Evolutionary conservation across 768 basidiomycete genomes (phyloP), one percentile per base, ranked within the genome.

Genomic region (Lactarius trivialis): DNA sequence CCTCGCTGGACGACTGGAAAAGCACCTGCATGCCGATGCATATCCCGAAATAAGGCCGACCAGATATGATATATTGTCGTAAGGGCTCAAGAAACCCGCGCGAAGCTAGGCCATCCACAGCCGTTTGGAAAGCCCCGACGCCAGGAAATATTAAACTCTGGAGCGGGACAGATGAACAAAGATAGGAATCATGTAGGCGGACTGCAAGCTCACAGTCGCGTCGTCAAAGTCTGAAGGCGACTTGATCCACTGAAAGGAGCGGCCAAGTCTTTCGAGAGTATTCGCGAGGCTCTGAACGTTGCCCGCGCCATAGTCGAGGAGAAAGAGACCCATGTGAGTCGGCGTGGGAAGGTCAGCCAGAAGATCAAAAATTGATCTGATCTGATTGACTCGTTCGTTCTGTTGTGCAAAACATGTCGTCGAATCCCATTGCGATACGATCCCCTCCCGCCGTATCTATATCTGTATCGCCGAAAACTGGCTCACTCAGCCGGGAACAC

Each of bases 21-120:
- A 99, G 89, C 60, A 97, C 84, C 75, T 99, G 97, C 86, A 99
- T 88, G 69, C 97, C 97, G 70, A 99, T 91, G 76, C 97, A 99
- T 77, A 99, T 98, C 41, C 93, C 93, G 75, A 97, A 92, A 76
- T 97, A 99, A 2, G 96, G 97, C 68, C 81, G 83, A 28, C 97
- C 96, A 12, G 91, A 91, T 17, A 76, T 74, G 68, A 99, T 85
- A 73, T 98, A 99, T 55, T 81, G 75, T 64, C 81, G 82, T 60
- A 99, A 79, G 28, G 92, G 93, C 65, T 89, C 83, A 37, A 89
- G 80, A 61, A 95, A 82, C 24, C 89, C 91, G 64, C 85, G 85
- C 19, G 80, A 73, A 17, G 76, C 74, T 55, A 99, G 84, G 60
- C 89, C 86, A 54, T 81, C 79, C 67, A 97, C 86, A 12, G 96